A percentile compares a stretch with the other conserved stretches of the same genome.
Evolutionary conservation across 2,329 filamentous ascomycete genomes (phyloP).

Genomic region (Arthroderma uncinatum): DNA sequence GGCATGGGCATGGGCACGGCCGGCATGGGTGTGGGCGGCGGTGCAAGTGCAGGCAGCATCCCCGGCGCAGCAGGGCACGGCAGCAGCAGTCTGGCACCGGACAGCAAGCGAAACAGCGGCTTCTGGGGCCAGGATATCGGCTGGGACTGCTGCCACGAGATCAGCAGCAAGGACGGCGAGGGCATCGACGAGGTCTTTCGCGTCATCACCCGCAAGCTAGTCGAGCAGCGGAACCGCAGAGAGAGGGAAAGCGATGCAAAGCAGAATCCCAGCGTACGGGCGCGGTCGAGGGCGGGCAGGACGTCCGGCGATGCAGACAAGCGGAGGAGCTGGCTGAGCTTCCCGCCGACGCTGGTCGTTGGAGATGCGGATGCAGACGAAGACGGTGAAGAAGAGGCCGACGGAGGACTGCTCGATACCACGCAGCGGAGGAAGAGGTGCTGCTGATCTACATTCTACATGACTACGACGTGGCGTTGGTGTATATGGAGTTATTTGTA

Average conservation of each 20-base stretch:
- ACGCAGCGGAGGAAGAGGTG: background rate
- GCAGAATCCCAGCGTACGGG: constrained; percentile 34
- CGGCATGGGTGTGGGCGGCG: too few relatives aligned
- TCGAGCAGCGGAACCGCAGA: constrained; percentile 56
- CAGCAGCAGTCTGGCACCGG: constrained; percentile 16
- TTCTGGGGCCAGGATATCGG: constrained; percentile 82
- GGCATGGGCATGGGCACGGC: too few relatives aligned
- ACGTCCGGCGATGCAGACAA: constrained; percentile 56
- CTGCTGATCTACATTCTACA: background rate
- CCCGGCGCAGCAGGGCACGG: constrained; percentile 24
- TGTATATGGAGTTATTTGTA: too few relatives aligned
- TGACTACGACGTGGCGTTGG: background rate
- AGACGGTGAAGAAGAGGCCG: background rate
- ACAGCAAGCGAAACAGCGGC: constrained; percentile 38
- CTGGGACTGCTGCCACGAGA: constrained; percentile 96
- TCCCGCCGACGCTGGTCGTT: constrained; percentile 37
- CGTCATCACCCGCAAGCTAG: constrained; percentile 72
- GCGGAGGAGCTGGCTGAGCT: constrained; percentile 55
- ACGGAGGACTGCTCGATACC: background rate
- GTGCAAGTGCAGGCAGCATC: too few relatives aligned
- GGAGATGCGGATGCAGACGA: background rate
- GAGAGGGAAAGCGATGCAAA: constrained; percentile 39
- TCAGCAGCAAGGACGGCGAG: constrained; percentile 85
- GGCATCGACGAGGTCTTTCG: constrained; percentile 95
- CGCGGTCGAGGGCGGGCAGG: constrained; percentile 37